Evolutionary conservation across 2,329 filamentous ascomycete species (phyloP).

Genomic region (Colletotrichum kahawae): DNA sequence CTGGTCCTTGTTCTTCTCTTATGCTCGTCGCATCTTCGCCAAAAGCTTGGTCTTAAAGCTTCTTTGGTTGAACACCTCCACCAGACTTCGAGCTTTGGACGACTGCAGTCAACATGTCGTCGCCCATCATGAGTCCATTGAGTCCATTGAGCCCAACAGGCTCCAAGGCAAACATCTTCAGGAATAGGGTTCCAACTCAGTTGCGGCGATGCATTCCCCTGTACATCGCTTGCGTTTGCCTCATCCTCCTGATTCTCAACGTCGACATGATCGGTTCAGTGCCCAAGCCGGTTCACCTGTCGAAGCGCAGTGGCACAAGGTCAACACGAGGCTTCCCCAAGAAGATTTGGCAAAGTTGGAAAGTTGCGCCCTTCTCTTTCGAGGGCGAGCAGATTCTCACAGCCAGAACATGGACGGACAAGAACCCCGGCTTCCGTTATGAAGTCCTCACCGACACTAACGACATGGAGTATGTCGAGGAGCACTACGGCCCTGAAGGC

Average conservation of each 20-base stretch:
- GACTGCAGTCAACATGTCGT: background rate
- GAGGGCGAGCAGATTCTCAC: conserved; percentile 65
- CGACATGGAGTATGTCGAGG: conserved; percentile 70
- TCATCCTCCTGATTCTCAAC: conserved; percentile 53
- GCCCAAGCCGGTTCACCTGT: conserved; percentile 25
- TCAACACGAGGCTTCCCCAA: conserved; percentile 54
- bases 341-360: conserved; percentile 83
- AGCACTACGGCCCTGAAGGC: conserved; percentile 68
- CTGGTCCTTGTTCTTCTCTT: background rate
- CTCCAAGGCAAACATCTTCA: conserved; percentile 24
- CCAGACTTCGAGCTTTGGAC: background rate
- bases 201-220: conserved; percentile 52
- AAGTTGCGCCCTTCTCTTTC: conserved; percentile 69
- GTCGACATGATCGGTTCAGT: conserved; percentile 41
- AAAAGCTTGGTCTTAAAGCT: background rate
- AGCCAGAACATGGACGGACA: conserved; percentile 68
- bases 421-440: conserved; percentile 71
- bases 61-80: background rate
- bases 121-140: conserved; percentile 11
- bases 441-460: conserved; percentile 75
- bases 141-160: conserved; percentile 6
- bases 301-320: conserved; percentile 20
- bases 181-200: conserved; percentile 49
- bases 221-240: conserved; percentile 46
- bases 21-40: background rate